Evolutionary conservation across 495 filamentous ascomycete genomes (phyloP).

Genomic region (Podospora pseudocomata): DNA sequence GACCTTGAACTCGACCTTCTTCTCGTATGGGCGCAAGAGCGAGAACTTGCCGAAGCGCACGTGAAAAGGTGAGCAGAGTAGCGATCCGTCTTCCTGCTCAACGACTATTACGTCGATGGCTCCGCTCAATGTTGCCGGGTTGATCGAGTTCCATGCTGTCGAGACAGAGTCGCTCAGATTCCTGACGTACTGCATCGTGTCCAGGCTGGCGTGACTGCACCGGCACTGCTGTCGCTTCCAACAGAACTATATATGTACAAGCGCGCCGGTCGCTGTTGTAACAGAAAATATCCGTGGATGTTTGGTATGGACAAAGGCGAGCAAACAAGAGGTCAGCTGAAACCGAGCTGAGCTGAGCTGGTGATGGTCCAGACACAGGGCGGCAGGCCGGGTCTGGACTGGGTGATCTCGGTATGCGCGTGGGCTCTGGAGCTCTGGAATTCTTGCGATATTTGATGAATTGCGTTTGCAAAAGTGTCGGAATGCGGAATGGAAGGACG

Average conservation of each 20-base stretch:
- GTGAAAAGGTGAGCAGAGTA: constrained; percentile 94
- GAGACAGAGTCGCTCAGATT: constrained; percentile 94
- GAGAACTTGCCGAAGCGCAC: constrained; percentile 99
- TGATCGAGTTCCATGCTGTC: constrained; percentile 99
- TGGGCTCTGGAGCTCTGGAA: not conserved
- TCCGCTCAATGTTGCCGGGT: constrained; percentile 92
- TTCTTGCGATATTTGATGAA: not conserved
- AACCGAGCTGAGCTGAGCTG: not conserved
- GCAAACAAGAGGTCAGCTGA: not conserved
- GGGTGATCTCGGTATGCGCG: not conserved
- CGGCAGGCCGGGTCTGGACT: not conserved
- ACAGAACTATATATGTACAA: not conserved
- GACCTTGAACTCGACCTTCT: constrained; percentile 98
- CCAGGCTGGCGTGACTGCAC: not conserved
- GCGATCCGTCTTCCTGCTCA: constrained; percentile 86
- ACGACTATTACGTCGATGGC: constrained; percentile 99
- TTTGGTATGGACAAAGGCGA: not conserved
- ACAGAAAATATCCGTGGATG: not conserved
- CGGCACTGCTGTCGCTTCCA: not conserved
- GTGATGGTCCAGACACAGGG: not conserved
- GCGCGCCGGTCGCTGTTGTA: not conserved
- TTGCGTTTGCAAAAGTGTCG: not conserved
- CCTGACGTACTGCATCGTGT: constrained; percentile 92
- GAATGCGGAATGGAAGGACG: not conserved
- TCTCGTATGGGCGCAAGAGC: constrained; percentile 89